Conservation (phyloP, 371 early-diverging fungal species). For the Mortierella sp. region DNA sequence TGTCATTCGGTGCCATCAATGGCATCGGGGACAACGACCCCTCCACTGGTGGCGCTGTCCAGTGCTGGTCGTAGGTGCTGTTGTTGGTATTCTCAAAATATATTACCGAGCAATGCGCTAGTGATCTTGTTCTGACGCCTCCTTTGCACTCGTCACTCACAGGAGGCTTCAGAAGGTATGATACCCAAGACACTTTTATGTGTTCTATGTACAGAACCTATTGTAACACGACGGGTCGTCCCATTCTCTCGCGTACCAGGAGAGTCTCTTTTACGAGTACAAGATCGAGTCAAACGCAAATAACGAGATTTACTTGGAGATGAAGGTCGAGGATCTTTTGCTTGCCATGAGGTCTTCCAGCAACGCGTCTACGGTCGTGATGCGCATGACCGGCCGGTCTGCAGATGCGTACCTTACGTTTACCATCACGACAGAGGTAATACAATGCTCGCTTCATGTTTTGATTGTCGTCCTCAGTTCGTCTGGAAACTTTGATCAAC, state of each 20-base stretch:
- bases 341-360: slow-evolving; percentile 27
- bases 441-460: no score
- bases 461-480: not conserved
- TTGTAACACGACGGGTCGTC: not conserved
- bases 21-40: slow-evolving; percentile 28
- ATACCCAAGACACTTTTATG: not conserved
- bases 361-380: slow-evolving; percentile 20
- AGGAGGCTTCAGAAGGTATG: slow-evolving; percentile 33
- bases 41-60: slow-evolving; percentile 23
- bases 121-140: no score
- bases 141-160: not conserved
- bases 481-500: not conserved
- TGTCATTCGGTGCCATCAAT: slow-evolving; percentile 42
- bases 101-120: not conserved
- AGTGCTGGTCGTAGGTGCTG: slow-evolving; percentile 50
- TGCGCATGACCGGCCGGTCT: slow-evolving; percentile 46
- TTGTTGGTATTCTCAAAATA: not conserved
- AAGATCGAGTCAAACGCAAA: slow-evolving; percentile 34
- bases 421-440: slow-evolving; percentile 33
- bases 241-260: not conserved
- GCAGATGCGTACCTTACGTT: slow-evolving; percentile 40
- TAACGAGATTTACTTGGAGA: slow-evolving; percentile 46
- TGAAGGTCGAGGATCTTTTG: slow-evolving; percentile 43
- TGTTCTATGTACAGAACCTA: not conserved
- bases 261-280: slow-evolving; percentile 37